phyloP scores from a whole-genome alignment of 1,284 basidiomycete genomes.

The Gomphus bonarii region DNA sequence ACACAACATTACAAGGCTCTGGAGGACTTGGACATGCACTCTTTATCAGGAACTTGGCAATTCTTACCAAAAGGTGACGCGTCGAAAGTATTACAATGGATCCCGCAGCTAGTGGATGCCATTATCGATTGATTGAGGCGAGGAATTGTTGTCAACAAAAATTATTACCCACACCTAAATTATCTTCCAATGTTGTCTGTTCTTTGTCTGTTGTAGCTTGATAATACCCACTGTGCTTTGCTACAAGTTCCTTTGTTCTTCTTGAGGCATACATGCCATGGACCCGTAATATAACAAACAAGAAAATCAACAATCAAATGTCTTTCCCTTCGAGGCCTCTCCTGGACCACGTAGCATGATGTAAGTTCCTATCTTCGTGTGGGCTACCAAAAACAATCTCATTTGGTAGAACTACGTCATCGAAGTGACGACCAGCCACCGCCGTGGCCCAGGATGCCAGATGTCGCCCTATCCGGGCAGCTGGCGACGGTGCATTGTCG shows the following conservation, averaged over 20 bases:
- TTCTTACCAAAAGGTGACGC: conserved; percentile 55
- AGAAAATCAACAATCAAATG: neutral
- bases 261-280: neutral
- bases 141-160: neutral
- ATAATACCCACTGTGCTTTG: neutral
- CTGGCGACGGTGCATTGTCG: neutral
- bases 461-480: neutral
- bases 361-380: neutral
- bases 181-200: neutral
- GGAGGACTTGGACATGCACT: conserved; percentile 62
- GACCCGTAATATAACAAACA: neutral
- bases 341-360: neutral
- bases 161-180: conserved; percentile 2
- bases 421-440: neutral
- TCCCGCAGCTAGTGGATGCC: conserved; percentile 46
- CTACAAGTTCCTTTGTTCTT: neutral
- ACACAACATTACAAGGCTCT: conserved; percentile 40
- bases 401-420: neutral
- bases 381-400: conserved; percentile 1
- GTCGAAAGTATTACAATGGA: conserved; percentile 62
- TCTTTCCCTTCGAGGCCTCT: neutral
- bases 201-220: neutral
- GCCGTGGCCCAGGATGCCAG: conserved; percentile 2
- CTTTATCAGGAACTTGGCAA: conserved; percentile 54
- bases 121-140: conserved; percentile 8